Conservation (phyloP, 2,329 filamentous ascomycete species). For the Dactylellina leptospora region DNA sequence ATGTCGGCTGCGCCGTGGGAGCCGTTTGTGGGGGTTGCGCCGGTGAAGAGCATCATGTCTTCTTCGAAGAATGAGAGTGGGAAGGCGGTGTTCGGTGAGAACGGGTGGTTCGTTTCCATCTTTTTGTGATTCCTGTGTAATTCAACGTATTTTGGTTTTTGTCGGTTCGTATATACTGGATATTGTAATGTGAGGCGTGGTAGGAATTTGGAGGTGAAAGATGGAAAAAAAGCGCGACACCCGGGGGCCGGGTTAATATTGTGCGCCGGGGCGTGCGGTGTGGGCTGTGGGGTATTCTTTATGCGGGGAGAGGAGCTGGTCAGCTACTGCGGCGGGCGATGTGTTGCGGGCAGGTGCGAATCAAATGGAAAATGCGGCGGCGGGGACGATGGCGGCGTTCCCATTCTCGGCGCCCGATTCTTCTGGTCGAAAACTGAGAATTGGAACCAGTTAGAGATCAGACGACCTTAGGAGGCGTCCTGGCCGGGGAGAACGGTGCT, state of each 20-base stretch:
- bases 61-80: slow-evolving; percentile 52
- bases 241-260: no score
- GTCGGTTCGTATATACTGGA: background rate
- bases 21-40: slow-evolving; percentile 1
- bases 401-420: background rate
- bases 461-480: background rate
- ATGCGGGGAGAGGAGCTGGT: slow-evolving; percentile 11
- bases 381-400: background rate
- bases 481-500: background rate
- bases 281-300: slow-evolving; percentile 17
- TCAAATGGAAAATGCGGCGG: no score
- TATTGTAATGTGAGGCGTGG: background rate
- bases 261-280: background rate
- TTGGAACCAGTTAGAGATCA: background rate
- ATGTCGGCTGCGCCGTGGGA: slow-evolving; percentile 18
- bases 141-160: background rate
- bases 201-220: background rate
- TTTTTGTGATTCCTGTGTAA: background rate
- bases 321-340: background rate
- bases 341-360: no score
- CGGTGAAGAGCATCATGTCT: slow-evolving; percentile 51
- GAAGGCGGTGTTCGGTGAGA: slow-evolving; percentile 44
- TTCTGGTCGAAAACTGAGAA: background rate
- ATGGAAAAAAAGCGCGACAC: background rate
- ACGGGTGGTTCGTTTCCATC: slow-evolving; percentile 29